These are phyloP conservation scores for Pseudohalonectria lignicola DNA, from an alignment of 2,329 filamentous ascomycete species.

Conservation along the genomic window DNA sequence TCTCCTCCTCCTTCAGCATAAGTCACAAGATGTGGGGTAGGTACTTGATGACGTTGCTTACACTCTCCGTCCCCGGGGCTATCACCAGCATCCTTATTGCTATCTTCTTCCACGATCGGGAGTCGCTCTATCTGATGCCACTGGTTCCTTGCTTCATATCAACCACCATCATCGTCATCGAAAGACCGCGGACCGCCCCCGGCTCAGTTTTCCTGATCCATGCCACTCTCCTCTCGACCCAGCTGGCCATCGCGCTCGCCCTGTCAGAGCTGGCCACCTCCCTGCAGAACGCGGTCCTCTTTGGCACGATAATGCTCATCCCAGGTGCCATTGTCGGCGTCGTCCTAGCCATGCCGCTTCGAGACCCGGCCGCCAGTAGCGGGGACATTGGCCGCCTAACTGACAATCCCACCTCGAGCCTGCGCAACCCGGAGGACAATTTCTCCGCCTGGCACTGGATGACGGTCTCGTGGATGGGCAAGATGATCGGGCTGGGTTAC, in stretches of 20 bases:
- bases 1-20: too few relatives aligned
- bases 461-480: constrained; percentile 72
- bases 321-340: constrained; percentile 32
- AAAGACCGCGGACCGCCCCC: constrained; percentile 17
- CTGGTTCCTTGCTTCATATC: constrained; percentile 20
- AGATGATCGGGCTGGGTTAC: constrained; percentile 56
- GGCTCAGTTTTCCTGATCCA: constrained; percentile 17
- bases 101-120: constrained; percentile 3
- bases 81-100: constrained; percentile 9
- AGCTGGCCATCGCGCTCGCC: constrained; percentile 17
- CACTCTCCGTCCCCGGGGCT: constrained; percentile 22
- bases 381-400: too few relatives aligned
- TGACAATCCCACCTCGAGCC: constrained; percentile 39
- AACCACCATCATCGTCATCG: constrained; percentile 13
- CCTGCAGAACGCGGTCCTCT: constrained; percentile 7
- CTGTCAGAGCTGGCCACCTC: constrained; percentile 19
- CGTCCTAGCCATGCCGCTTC: constrained; percentile 59
- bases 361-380: constrained; percentile 41
- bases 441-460: constrained; percentile 75
- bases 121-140: constrained; percentile 20
- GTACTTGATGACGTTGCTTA: constrained; percentile 24
- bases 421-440: constrained; percentile 72
- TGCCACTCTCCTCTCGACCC: constrained; percentile 18
- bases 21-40: constrained; percentile 6
- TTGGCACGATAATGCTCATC: constrained; percentile 20